Percentiles rank a stretch among this genome's conserved stretches.
Evolutionary conservation across 805 yeast species (phyloP).

Genomic region (Huiozyma naganishii): DNA sequence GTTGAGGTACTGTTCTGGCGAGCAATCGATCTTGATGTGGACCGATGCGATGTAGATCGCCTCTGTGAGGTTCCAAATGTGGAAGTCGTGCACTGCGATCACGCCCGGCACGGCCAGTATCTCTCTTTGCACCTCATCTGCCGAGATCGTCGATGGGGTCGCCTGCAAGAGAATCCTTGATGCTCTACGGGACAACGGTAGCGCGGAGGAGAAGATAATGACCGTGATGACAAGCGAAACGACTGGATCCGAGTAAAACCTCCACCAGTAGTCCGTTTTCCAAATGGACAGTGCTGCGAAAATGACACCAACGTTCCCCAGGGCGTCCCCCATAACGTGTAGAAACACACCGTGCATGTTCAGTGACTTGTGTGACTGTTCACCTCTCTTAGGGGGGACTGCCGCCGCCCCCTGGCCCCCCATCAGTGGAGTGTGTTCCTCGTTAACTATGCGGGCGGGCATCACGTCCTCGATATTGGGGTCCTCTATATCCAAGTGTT

Average conservation of each 20-base stretch:
- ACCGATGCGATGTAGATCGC: slow-evolving; percentile 76
- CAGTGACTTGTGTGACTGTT: slow-evolving; percentile 44
- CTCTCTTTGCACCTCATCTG: slow-evolving; percentile 60
- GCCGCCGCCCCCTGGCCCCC: background rate
- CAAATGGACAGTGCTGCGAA: slow-evolving; percentile 82
- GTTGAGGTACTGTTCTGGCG: slow-evolving; percentile 56
- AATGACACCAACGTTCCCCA: slow-evolving; percentile 92
- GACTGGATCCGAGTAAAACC: slow-evolving; percentile 73
- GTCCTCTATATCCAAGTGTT: background rate
- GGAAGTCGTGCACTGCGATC: slow-evolving; percentile 85
- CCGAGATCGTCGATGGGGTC: slow-evolving; percentile 74
- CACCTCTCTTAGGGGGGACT: slow-evolving; percentile 9
- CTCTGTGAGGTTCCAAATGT: slow-evolving; percentile 92
- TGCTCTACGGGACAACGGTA: slow-evolving; percentile 79
- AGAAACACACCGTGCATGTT: slow-evolving; percentile 96
- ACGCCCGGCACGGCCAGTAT: slow-evolving; percentile 63
- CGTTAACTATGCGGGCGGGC: background rate
- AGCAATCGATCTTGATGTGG: slow-evolving; percentile 63
- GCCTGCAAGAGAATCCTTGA: slow-evolving; percentile 86
- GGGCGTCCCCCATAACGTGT: slow-evolving; percentile 92
- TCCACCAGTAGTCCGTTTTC: slow-evolving; percentile 88
- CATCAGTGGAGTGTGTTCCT: slow-evolving; percentile 1
- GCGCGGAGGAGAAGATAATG: slow-evolving; percentile 82
- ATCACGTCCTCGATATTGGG: background rate
- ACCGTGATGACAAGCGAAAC: slow-evolving; percentile 77